Evolutionary conservation across 345 rosid genomes (phyloP), one percentile per base, ranked within the genome.

Genomic region (Eucalyptus virginea): DNA sequence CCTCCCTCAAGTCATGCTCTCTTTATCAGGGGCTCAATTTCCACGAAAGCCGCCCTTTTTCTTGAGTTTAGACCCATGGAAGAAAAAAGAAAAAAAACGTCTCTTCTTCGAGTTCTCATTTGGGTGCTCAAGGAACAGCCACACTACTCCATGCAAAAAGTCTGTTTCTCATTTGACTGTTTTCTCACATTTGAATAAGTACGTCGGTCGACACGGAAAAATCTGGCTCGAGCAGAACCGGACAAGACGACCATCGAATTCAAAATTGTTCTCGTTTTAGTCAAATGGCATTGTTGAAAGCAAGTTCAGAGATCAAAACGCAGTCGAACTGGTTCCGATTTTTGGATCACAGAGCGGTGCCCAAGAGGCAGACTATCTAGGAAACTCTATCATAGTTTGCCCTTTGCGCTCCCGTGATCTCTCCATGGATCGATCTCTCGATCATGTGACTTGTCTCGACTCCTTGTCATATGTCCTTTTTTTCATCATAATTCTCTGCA

Each of bases 351-450:
- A 5, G 58, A 19, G 58, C 58, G 11, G 5, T 52, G 58, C 58
- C 58, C 58, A 52, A 19, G 58, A 52, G 58, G 58, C 58, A 19
- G 58, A 52, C 5, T 52, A 52, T 52, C 58, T 24, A 11, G 28
- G 47, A 77, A 37, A 37, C 47, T 37, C 23, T 11, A 9, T 77
- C 26, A 24, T 2, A 37, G 42, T 37, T 72, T 5, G 2, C 8
- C 2, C 81, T 19, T 37, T 18, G 3, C 14, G 1, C 80, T 72
- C 28, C 5, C 45, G 0, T 2, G 14, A 37, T 37, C 0, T 19
- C 21, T 67, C 11, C 11, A 69, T 69, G 12, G 21, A 32, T 69
- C 13, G 2, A 17, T 9, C 24, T 34, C 24, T 69, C 23, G 2
- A 34, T 9, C 81, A 6, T 18, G 80, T 16, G 80, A 67, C 10